These are phyloP conservation scores for Schizochytrium sp. DNA, from an alignment of 108 stramenopile species.

Conservation along the genomic window DNA sequence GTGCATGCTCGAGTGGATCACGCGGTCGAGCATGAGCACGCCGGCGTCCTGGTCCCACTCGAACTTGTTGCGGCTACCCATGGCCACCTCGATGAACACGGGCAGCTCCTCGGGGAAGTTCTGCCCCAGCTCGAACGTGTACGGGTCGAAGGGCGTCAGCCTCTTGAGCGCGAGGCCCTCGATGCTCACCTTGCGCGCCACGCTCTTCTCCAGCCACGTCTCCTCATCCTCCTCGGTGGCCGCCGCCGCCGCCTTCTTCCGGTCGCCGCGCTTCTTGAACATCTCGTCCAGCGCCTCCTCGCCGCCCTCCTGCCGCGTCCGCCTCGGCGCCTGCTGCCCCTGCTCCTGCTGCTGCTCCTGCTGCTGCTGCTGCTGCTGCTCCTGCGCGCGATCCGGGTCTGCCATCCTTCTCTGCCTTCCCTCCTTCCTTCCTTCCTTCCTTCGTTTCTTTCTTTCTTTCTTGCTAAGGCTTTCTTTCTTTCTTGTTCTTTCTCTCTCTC, in stretches of 20 bases:
- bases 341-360: not conserved
- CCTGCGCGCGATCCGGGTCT: not conserved
- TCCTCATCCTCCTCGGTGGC: not conserved
- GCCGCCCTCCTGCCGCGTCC: no score
- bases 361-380: not conserved
- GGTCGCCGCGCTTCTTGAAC: not conserved
- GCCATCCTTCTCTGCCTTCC: not conserved
- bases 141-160: not conserved
- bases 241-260: not conserved
- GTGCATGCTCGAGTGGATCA: not conserved
- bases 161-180: not conserved
- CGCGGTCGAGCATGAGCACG: slow-evolving; percentile 3
- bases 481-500: not conserved
- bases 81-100: not conserved
- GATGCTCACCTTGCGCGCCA: not conserved
- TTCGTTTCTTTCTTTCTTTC: not conserved
- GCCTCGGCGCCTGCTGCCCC: not conserved
- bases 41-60: slow-evolving; percentile 12
- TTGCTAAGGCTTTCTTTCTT: not conserved
- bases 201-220: not conserved
- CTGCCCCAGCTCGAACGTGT: not conserved
- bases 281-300: not conserved
- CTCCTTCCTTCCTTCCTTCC: not conserved
- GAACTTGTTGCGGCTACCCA: not conserved
- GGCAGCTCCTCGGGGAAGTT: not conserved